Evolutionary conservation across 2,329 filamentous ascomycete species (phyloP).

Genomic region (Lasiodiplodia gonubiensis): DNA sequence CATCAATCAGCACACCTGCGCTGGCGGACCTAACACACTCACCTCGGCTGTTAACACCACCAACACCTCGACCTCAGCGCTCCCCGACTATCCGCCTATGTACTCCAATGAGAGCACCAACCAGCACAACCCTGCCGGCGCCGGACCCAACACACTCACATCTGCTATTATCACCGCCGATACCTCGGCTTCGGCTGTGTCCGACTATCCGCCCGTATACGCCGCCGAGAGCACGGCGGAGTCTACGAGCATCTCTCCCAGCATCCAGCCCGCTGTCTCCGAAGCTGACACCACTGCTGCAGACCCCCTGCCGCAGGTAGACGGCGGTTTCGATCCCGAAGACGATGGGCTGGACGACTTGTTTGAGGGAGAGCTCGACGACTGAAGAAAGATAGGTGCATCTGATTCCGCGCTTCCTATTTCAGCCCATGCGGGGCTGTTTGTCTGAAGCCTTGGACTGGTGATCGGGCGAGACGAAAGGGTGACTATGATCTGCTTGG

Average conservation of each 20-base stretch:
- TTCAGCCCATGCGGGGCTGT: neutral
- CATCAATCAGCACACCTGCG: neutral
- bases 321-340: neutral
- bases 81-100: neutral
- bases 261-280: neutral
- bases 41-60: neutral
- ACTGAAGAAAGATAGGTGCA: neutral
- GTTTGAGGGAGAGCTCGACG: neutral
- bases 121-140: neutral
- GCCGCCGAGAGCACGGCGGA: neutral
- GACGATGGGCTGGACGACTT: neutral
- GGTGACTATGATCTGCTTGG: neutral
- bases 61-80: neutral
- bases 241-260: neutral
- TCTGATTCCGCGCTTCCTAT: neutral
- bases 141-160: neutral
- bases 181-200: neutral
- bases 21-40: too few relatives aligned
- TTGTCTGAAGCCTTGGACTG: neutral
- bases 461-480: neutral
- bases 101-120: neutral
- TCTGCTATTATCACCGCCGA: neutral
- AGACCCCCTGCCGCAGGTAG: neutral
- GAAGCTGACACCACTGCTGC: neutral
- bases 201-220: neutral